Evolutionary conservation across 441 rosid genomes (phyloP).

Genomic region (Viola pubescens): DNA sequence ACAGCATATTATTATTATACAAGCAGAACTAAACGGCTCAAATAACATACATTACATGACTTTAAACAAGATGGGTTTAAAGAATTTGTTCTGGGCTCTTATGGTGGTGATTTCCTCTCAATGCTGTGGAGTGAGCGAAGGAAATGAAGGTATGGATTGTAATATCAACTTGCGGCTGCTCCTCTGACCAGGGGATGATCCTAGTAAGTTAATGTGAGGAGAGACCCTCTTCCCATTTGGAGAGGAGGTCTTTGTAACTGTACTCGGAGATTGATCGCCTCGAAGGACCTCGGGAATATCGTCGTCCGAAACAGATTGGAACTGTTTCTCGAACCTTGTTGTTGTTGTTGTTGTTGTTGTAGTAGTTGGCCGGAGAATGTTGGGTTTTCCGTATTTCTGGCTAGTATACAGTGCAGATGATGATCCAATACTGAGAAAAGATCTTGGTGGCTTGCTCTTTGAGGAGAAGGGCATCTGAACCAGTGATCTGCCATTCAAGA

Average conservation of each 20-base stretch:
- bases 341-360: constrained; percentile 22
- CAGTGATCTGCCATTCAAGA: constrained; percentile 42
- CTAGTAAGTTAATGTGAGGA: constrained; percentile 42
- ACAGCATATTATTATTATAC: constrained; percentile 28
- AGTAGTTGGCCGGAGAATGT: constrained; percentile 25
- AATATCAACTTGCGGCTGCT: constrained; percentile 83
- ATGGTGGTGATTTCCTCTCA: constrained; percentile 18
- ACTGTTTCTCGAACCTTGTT: constrained; percentile 44
- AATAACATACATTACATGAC: constrained; percentile 5
- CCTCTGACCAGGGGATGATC: constrained; percentile 51
- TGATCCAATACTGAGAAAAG: constrained; percentile 54
- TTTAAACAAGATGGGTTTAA: constrained; percentile 15
- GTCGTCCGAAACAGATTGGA: constrained; percentile 38
- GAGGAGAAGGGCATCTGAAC: constrained; percentile 58
- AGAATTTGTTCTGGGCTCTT: constrained; percentile 20
- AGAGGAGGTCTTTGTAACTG: constrained; percentile 51
- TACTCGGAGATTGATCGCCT: constrained; percentile 32
- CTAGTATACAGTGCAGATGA: constrained; percentile 32
- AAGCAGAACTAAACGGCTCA: constrained; percentile 10
- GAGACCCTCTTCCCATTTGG: constrained; percentile 98
- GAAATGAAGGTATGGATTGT: constrained; percentile 75
- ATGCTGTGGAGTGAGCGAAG: constrained; percentile 64
- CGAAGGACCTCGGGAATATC: constrained; percentile 62
- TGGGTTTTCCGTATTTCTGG: constrained; percentile 38
- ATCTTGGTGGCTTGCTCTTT: constrained; percentile 57